Evolutionary conservation across 2,329 filamentous ascomycete genomes (phyloP), one percentile per base, ranked within the genome.

Genomic region (Sporothrix mexicana): DNA sequence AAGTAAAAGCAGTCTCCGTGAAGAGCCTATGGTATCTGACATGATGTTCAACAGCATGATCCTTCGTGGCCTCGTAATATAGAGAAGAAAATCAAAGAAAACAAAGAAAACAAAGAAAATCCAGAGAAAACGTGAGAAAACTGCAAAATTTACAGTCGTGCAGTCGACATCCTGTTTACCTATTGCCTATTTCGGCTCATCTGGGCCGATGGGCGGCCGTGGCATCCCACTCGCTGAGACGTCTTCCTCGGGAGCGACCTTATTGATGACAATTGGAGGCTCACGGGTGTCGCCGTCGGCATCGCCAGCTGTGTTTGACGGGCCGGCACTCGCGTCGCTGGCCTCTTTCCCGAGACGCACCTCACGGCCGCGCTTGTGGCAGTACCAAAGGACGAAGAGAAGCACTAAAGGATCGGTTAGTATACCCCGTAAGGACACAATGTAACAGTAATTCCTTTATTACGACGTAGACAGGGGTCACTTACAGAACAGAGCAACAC

Each of bases 331-430:
- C 0, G 47, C 74, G 4, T 64, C 74, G 2, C 47, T 43, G 3
- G 72, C 75, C 78, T 89, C 87, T 69, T 81, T 76, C 61, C 78
- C 88, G 79, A 98, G 88, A 69, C 96, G 89, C 7, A 90, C 91
- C 83, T 99, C 95, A 61, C 90, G 90, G 53, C 96, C 96, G 71
- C 96, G 92, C 84, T 98, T 98, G 83, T 98, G 92, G 83, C 95
- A 98, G 83, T 98, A 99, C 95, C 95, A 99, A 78, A 98, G 91
- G 61, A 97, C 93, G 79, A 97, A 96, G 72, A 99, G 88, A 17
- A 98, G 87, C 71, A 98, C 93, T 93, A 72, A 2, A 13, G 9
- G 36, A 15, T n/a, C 30, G 3, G 53, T 75, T 17, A 74, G 71
- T n/a, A 51, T 4, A 20, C 9, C 17, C 2, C 0, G 6, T 8